A percentile compares a stretch with the other conserved stretches of the same genome.
These are phyloP conservation scores for Trichosporon sp. DNA, from an alignment of 1,284 basidiomycete genomes.

Conservation along the genomic window DNA sequence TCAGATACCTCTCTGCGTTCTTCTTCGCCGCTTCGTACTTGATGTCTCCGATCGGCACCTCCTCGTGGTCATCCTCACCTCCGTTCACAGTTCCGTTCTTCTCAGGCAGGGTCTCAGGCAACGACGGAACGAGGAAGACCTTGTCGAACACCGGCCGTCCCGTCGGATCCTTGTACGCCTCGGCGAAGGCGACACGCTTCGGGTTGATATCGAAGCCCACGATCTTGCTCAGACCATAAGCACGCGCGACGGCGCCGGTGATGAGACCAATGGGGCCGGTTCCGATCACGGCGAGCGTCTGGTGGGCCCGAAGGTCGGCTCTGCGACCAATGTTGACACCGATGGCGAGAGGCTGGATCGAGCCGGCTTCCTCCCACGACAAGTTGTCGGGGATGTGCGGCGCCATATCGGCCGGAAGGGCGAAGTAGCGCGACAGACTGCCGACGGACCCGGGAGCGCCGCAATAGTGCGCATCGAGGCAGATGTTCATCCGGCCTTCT, in stretches of 20 bases:
- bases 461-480: constrained; percentile 38
- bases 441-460: constrained; percentile 42
- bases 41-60: constrained; percentile 28
- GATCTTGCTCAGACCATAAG: constrained; percentile 47
- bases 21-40: constrained; percentile 40
- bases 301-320: constrained; percentile 38
- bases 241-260: constrained; percentile 50
- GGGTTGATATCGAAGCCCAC: constrained; percentile 63
- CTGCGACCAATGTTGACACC: constrained; percentile 43
- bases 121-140: constrained; percentile 31
- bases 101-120: constrained; percentile 15
- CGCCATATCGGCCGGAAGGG: constrained; percentile 45
- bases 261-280: constrained; percentile 51
- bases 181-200: constrained; percentile 78
- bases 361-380: constrained; percentile 50
- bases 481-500: constrained; percentile 65
- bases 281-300: constrained; percentile 42
- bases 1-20: constrained; percentile 25
- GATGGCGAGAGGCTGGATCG: constrained; percentile 81
- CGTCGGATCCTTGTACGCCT: constrained; percentile 54
- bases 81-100: constrained; percentile 24
- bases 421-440: constrained; percentile 36
- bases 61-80: constrained; percentile 21
- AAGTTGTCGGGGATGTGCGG: constrained; percentile 47
- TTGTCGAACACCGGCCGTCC: constrained; percentile 40